Conservation (phyloP, 2,329 filamentous ascomycete genomes). For the Blumeria hordei region DNA sequence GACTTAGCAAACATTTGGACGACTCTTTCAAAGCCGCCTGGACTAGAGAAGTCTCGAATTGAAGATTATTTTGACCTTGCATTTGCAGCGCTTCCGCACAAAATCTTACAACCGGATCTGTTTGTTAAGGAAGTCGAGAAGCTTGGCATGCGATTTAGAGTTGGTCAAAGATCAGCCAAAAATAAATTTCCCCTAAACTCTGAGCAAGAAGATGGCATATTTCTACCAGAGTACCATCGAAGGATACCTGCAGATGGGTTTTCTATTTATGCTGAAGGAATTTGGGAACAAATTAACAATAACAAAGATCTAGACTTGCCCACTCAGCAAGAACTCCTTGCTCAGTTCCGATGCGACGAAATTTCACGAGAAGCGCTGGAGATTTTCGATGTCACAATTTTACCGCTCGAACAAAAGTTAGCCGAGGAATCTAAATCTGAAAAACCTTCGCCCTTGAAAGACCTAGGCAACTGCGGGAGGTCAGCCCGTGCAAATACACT, state of each 20-base stretch:
- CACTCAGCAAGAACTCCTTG: conserved; percentile 87
- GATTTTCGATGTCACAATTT: conserved; percentile 58
- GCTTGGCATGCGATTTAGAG: conserved; percentile 57
- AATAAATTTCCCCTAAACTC: conserved; percentile 36
- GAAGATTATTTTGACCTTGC: conserved; percentile 98
- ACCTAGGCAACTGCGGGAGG: conserved; percentile 52
- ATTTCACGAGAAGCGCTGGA: conserved; percentile 75
- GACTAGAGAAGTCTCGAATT: conserved; percentile 69
- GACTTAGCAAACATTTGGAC: conserved; percentile 85
- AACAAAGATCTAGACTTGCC: conserved; percentile 96
- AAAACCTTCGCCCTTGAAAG: conserved; percentile 43
- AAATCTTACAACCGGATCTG: conserved; percentile 82
- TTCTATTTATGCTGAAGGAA: conserved; percentile 70
- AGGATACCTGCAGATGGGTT: conserved; percentile 95
- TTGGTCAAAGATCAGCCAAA: conserved; percentile 51
- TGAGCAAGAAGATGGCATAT: conserved; percentile 54
- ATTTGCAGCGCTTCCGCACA: conserved; percentile 86
- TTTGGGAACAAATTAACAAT: conserved; percentile 97
- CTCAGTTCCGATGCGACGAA: conserved; percentile 94
- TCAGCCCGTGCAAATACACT: conserved; percentile 47
- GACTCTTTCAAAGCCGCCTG: conserved; percentile 71
- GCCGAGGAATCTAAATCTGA: conserved; percentile 50
- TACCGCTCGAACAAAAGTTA: conserved; percentile 69
- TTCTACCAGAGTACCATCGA: conserved; percentile 83
- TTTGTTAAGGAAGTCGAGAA: conserved; percentile 62